A percentile compares a stretch with the other conserved stretches of the same genome.
Conservation (phyloP, 2,329 filamentous ascomycete genomes). For the Aspergillus awamori region DNA sequence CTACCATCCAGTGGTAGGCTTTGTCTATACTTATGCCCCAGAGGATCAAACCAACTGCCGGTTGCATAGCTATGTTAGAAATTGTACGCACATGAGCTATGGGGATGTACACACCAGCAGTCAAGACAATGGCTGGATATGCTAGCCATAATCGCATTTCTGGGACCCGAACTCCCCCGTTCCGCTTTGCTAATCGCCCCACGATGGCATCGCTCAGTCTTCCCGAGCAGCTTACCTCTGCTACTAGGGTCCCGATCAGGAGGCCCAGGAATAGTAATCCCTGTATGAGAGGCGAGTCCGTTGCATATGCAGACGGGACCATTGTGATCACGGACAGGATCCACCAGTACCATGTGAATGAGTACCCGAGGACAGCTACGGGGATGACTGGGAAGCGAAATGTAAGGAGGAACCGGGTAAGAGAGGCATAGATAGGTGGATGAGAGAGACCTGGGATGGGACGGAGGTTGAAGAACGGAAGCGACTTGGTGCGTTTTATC, state of each 20-base stretch:
- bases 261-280: constrained; percentile 59
- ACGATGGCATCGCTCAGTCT: constrained; percentile 57
- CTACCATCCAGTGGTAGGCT: constrained; percentile 60
- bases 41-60: constrained; percentile 51
- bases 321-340: constrained; percentile 57
- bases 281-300: constrained; percentile 54
- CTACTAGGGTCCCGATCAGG: constrained; percentile 56
- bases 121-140: constrained; percentile 56
- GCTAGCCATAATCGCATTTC: constrained; percentile 61
- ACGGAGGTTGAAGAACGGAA: constrained; percentile 50
- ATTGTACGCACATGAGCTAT: not conserved
- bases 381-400: constrained; percentile 53
- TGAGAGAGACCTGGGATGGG: constrained; percentile 57
- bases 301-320: constrained; percentile 55
- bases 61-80: not conserved
- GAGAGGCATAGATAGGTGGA: constrained; percentile 52
- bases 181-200: constrained; percentile 48
- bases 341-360: constrained; percentile 63
- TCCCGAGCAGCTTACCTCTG: constrained; percentile 57
- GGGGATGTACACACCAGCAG: constrained; percentile 36
- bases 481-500: constrained; percentile 43
- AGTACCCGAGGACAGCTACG: constrained; percentile 53
- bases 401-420: constrained; percentile 51
- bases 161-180: constrained; percentile 48
- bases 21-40: constrained; percentile 60